A percentile compares a stretch with the other conserved stretches of the same genome.
These are phyloP conservation scores for Ocimum tenuiflorum DNA, from an alignment of 257 asterid species.

Conservation along the genomic window DNA sequence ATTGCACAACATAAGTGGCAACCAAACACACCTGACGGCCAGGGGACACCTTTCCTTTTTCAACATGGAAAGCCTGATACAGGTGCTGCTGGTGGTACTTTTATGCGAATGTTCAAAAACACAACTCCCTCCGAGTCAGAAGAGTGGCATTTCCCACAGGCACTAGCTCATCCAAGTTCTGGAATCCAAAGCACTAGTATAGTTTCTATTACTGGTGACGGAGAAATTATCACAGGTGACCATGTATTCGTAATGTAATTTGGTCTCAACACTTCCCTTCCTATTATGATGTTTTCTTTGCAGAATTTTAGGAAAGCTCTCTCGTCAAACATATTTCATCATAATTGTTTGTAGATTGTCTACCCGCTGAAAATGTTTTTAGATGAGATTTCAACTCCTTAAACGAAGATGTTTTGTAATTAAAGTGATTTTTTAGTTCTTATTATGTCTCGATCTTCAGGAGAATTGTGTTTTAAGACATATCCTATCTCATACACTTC, in stretches of 20 bases:
- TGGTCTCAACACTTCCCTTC: background rate
- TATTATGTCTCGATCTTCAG: too few relatives aligned
- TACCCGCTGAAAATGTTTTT: background rate
- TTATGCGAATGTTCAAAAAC: slow-evolving; percentile 93
- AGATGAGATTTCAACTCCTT: background rate
- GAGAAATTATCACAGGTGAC: slow-evolving; percentile 88
- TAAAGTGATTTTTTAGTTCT: background rate
- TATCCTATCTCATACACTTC: background rate
- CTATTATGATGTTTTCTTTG: background rate
- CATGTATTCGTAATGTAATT: slow-evolving; percentile 8
- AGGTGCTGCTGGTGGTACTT: slow-evolving; percentile 70
- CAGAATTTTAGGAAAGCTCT: slow-evolving; percentile 3
- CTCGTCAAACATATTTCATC: background rate
- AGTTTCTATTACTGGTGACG: slow-evolving; percentile 73
- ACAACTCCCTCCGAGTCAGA: slow-evolving; percentile 61
- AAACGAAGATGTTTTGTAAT: background rate
- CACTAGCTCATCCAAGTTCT: slow-evolving; percentile 69
- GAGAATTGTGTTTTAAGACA: background rate
- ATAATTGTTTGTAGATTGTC: background rate
- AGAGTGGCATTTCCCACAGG: slow-evolving; percentile 84
- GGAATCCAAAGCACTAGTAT: slow-evolving; percentile 72
- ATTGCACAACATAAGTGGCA: slow-evolving; percentile 98
- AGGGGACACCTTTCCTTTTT: slow-evolving; percentile 95
- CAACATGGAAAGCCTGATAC: slow-evolving; percentile 78
- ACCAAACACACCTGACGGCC: slow-evolving; percentile 98